Evolutionary conservation across 345 rosid genomes (phyloP), one percentile per base, ranked within the genome.

Genomic region (Luvunga scandens): DNA sequence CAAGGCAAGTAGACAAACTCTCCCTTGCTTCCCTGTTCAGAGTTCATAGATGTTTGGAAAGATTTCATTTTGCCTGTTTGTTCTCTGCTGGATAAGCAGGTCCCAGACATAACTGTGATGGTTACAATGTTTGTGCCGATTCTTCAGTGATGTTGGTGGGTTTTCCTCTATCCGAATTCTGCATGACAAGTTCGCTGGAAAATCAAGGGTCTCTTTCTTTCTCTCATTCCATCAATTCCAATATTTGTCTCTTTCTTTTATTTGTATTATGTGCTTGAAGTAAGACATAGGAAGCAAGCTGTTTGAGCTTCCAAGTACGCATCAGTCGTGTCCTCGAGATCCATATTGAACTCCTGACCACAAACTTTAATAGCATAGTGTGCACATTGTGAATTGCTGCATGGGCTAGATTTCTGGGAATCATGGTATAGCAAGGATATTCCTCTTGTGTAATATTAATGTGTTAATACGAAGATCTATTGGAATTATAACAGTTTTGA

Each of bases 141-240:
- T 95, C 82, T 95, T 93, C 74, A 55, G 85, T 59, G 94, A 93
- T 78, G 89, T 75, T 77, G 97, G 96, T 78, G 99, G 97, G 75
- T 90, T 93, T 81, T 85, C 67, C 50, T 90, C 90, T 61, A 83
- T 93, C 61, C 91, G 98, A 56, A 85, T 95, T 84, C 85, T 93
- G 86, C 86, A 59, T 71, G 93, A 95, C 85, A 93, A 84, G 82
- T 85, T 78, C 90, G 90, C 94, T 59, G 93, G 98, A 86, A 90
- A 90, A 84, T 90, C 99, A 68, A 93, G 99, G 97, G 98, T 95
- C 66, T 85, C 78, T 71, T 78, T 85, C 81, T 71, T 80, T 83
- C 79, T 76, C 83, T 68, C 75, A 24, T 39, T 39, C 28, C 57
- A 62, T 53, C 42, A 16, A 63, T 19, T 53, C 7, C 33, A 19